These are phyloP conservation scores for Trichophyton simii DNA, from an alignment of 2,329 filamentous ascomycete species.

Conservation along the genomic window DNA sequence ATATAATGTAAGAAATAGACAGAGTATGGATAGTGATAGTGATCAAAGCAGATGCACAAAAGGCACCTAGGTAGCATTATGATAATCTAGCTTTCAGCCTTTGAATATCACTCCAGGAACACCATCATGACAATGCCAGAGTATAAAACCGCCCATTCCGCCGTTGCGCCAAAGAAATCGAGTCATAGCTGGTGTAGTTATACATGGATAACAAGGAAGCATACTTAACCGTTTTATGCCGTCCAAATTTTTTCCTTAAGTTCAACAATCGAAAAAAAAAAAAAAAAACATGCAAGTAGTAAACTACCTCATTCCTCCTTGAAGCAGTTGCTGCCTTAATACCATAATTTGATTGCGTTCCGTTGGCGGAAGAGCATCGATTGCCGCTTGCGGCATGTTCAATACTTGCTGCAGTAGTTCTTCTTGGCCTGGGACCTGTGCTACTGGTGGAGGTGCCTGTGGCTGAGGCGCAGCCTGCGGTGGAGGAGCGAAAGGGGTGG, in stretches of 20 bases:
- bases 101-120: neutral
- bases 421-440: constrained; percentile 48
- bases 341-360: constrained; percentile 69
- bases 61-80: neutral
- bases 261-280: neutral
- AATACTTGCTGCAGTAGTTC: constrained; percentile 71
- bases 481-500: constrained; percentile 29
- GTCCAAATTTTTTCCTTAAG: neutral
- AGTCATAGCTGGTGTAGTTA: neutral
- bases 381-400: constrained; percentile 63
- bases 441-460: constrained; percentile 29
- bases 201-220: constrained; percentile 5
- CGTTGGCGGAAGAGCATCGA: constrained; percentile 63
- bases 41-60: neutral
- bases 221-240: neutral
- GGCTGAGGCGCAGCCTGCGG: constrained; percentile 30
- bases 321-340: constrained; percentile 56
- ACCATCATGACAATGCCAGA: neutral
- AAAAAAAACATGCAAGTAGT: neutral
- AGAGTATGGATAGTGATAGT: neutral
- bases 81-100: neutral
- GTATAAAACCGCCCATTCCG: neutral
- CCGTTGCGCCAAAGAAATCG: neutral
- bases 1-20: neutral
- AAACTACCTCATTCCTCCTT: constrained; percentile 84